Evolutionary conservation across 2,329 filamentous ascomycete species (phyloP).

Genomic region (Colletotrichum camelliae): DNA sequence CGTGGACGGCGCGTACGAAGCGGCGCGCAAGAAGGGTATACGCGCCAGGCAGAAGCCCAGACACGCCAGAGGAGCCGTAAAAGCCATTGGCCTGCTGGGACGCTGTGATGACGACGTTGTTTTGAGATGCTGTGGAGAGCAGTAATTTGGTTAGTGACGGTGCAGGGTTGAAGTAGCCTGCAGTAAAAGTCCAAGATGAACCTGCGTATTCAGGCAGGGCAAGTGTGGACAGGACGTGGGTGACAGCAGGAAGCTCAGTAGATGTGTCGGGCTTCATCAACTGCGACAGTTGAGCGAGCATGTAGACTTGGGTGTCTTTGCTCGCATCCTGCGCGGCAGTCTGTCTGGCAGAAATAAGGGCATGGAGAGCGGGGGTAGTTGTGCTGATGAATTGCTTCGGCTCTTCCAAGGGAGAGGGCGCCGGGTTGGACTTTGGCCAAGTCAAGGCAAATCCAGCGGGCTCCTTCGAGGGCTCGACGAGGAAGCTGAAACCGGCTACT

Average conservation of each 20-base stretch:
- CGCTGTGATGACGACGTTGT: conserved; percentile 88
- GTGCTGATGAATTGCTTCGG: conserved; percentile 72
- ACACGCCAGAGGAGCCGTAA: conserved; percentile 85
- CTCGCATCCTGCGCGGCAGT: conserved; percentile 25
- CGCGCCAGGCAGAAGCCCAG: conserved; percentile 86
- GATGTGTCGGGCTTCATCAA: conserved; percentile 80
- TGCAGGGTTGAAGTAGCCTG: conserved; percentile 98
- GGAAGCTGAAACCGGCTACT: conserved; percentile 82
- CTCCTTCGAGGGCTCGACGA: conserved; percentile 68
- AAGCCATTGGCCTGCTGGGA: conserved; percentile 96
- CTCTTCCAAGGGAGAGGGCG: conserved; percentile 75
- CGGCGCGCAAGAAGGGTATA: conserved; percentile 87
- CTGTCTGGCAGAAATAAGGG: conserved; percentile 64
- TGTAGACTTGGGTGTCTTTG: conserved; percentile 77
- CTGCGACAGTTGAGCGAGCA: conserved; percentile 86
- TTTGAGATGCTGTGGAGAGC: conserved; percentile 71
- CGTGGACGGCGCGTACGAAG: conserved; percentile 70
- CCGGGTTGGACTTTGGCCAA: conserved; percentile 79
- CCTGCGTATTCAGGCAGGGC: conserved; percentile 66
- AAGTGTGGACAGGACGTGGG: conserved; percentile 73
- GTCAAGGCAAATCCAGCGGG: conserved; percentile 63
- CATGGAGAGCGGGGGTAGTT: conserved; percentile 70
- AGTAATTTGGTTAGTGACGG: conserved; percentile 81
- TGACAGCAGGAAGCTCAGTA: conserved; percentile 86
- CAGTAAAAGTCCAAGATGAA: conserved; percentile 93